phyloP scores from a whole-genome alignment of 108 stramenopile genomes.

The Bacterosira constricta region DNA sequence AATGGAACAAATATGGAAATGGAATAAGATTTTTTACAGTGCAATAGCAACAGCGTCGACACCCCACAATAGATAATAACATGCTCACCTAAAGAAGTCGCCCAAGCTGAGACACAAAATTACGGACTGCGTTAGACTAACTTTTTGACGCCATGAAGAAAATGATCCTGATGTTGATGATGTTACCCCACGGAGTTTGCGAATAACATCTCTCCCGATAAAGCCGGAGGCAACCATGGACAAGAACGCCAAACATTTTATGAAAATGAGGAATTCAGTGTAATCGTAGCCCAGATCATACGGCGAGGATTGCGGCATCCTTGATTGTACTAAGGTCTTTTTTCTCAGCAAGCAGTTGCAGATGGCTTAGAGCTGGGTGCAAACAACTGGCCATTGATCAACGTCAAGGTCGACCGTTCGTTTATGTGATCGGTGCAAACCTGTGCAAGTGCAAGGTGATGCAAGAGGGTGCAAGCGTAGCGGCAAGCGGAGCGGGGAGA shows the following conservation, averaged over 20 bases:
- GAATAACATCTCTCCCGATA: constrained; percentile 4
- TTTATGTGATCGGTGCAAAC: too few relatives aligned
- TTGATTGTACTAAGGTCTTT: not conserved
- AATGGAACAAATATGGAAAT: not conserved
- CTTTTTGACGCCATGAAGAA: not conserved
- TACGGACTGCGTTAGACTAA: constrained; percentile 7
- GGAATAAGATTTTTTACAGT: not conserved
- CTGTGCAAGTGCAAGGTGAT: too few relatives aligned
- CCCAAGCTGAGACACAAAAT: constrained; percentile 9
- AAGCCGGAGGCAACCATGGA: constrained; percentile 12
- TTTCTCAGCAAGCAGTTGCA: not conserved
- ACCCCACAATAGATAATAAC: not conserved
- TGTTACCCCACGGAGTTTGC: not conserved
- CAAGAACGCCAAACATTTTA: constrained; percentile 1
- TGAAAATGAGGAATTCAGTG: not conserved
- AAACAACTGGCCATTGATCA: too few relatives aligned
- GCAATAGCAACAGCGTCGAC: not conserved
- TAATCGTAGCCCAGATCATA: not conserved
- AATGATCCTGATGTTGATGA: not conserved
- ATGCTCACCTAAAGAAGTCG: constrained; percentile 1
- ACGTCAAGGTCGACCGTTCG: too few relatives aligned
- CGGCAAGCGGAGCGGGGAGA: too few relatives aligned
- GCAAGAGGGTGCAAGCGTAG: too few relatives aligned
- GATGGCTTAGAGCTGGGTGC: too few relatives aligned
- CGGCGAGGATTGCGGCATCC: constrained; percentile 8